Evolutionary conservation across 2,329 filamentous ascomycete genomes (phyloP), one percentile per base, ranked within the genome.

Genomic region (Alternaria triticina): DNA sequence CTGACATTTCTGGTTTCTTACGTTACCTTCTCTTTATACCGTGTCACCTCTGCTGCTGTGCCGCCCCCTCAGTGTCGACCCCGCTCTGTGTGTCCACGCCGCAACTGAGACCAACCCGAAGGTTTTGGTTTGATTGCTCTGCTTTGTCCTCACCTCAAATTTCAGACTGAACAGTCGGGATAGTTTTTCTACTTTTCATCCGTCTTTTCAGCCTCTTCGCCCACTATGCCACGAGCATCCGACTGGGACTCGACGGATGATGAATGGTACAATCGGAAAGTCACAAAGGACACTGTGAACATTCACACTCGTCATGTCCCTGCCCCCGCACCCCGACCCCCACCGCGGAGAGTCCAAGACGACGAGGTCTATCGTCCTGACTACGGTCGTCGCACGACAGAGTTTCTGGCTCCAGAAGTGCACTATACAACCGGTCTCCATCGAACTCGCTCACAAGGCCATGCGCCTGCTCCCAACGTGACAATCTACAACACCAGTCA

Each of bases 401-500:
- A 79, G 40, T 74, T 74, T 20, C 70, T 80, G 23, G 62, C 57
- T 12, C 78, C 77, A 1, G 73, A 78, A 47, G 65, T 64, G 17
- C 67, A 70, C 57, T 78, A 71, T 43, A 65, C 70, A 1, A 66
- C 69, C 45, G 76, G 77, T 45, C 78, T 83, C 15, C 79, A 83
- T 54, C 81, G 83, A 57, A 81, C 81, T 51, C 79, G 82, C 61
- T 84, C 82, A 15, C 78, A 80, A 45, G 83, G 83, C 47, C 78
- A 81, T 58, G 67, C 76, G 23, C 81, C 81, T 13, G 75, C 74
- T n/a, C 83, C 83, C 17, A 79, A 81, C 50, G 79, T 84, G 65
- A 82, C 82, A 68, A 83, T 84, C 64, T 81, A 82, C 75, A 83
- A 83, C 70, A 81, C 80, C 58, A 79, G 80, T 57, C 75, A 76